These are phyloP conservation scores for Arabidopsis arenosa DNA, from an alignment of 345 rosid species.

Conservation along the genomic window DNA sequence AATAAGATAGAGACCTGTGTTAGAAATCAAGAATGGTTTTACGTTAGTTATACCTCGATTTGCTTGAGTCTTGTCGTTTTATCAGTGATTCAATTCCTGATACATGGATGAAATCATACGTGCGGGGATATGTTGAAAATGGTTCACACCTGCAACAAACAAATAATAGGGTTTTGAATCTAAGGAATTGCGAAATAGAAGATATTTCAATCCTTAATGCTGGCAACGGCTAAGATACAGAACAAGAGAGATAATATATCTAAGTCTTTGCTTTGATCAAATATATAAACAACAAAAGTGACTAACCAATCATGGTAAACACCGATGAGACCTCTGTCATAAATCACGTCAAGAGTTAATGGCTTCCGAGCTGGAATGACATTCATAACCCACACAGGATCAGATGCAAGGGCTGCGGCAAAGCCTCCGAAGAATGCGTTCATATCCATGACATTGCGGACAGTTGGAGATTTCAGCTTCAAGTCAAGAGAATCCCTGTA, in stretches of 20 bases:
- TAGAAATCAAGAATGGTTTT: background rate
- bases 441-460: constrained; percentile 95
- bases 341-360: constrained; percentile 73
- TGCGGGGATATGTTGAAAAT: constrained; percentile 97
- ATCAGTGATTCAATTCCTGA: constrained; percentile 79
- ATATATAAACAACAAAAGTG: background rate
- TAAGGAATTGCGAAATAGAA: background rate
- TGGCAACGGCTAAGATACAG: constrained; percentile 6
- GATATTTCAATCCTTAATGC: background rate
- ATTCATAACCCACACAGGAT: constrained; percentile 97
- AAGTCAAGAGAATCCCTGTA: constrained; percentile 57
- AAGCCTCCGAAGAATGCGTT: constrained; percentile 94
- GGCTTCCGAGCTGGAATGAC: constrained; percentile 83
- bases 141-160: constrained; percentile 87
- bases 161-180: background rate
- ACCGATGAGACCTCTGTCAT: constrained; percentile 91
- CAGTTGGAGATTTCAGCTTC: constrained; percentile 73
- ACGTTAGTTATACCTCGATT: constrained; percentile 52
- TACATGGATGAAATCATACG: constrained; percentile 90
- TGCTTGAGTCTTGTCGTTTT: constrained; percentile 54
- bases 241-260: constrained; percentile 15
- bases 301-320: constrained; percentile 86
- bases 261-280: constrained; percentile 1
- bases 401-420: constrained; percentile 81
- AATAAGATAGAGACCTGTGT: constrained; percentile 1